phyloP scores from a whole-genome alignment of 345 rosid species.

The Populus ilicifolia region DNA sequence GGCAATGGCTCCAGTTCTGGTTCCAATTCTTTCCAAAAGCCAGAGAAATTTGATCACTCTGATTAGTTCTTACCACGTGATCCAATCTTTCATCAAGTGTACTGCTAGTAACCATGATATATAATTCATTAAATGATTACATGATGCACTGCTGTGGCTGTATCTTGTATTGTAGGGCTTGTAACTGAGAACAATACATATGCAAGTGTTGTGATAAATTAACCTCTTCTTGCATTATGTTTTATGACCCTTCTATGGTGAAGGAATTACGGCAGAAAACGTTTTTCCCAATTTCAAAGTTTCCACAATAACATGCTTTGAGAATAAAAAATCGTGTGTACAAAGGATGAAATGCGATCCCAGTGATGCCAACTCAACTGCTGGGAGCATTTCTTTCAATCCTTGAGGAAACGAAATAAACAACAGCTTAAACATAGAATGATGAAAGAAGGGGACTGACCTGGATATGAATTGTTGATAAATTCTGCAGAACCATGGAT shows the following conservation, averaged over 20 bases:
- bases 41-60: too few species aligned
- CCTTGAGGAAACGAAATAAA: not conserved
- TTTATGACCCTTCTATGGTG: not conserved
- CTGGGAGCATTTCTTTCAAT: not conserved
- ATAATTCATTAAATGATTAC: too few species aligned
- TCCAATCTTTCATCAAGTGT: too few species aligned
- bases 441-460: slow-evolving; percentile 16
- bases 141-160: too few species aligned
- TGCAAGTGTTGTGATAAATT: not conserved
- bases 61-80: too few species aligned
- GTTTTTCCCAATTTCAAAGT: not conserved
- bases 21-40: too few species aligned
- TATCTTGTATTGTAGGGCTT: too few species aligned
- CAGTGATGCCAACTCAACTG: not conserved
- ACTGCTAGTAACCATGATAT: too few species aligned
- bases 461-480: slow-evolving; percentile 23
- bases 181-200: too few species aligned
- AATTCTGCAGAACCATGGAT: slow-evolving; percentile 25
- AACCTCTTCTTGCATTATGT: not conserved
- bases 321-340: not conserved
- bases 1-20: too few species aligned
- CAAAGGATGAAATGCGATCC: not conserved
- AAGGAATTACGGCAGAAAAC: not conserved
- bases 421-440: not conserved
- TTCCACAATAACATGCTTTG: not conserved